Evolutionary conservation across 2,329 filamentous ascomycete species (phyloP).

Genomic region (Aspergillus calidoustus): DNA sequence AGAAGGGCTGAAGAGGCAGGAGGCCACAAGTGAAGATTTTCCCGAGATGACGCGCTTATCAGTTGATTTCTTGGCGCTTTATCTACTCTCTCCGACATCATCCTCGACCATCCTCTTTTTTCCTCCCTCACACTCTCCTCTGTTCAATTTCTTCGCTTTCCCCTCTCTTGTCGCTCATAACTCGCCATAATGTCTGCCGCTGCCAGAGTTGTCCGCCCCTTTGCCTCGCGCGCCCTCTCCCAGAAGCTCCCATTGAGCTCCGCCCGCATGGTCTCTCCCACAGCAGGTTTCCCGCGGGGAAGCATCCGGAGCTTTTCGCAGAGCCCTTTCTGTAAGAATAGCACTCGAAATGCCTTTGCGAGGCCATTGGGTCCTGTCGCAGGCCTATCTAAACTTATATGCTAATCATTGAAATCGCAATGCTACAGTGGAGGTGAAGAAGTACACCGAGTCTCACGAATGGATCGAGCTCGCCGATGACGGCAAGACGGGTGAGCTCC

Average conservation of each 20-base stretch:
- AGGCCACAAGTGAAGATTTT: constrained; percentile 26
- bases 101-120: constrained; percentile 15
- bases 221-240: constrained; percentile 42
- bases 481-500: constrained; percentile 69
- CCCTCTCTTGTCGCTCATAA: constrained; percentile 5
- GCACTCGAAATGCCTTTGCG: constrained; percentile 7
- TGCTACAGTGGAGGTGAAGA: constrained; percentile 60
- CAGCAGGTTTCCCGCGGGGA: constrained; percentile 48
- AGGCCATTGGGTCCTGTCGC: constrained; percentile 13
- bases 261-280: constrained; percentile 37
- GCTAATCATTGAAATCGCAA: constrained; percentile 30
- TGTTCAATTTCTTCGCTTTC: constrained; percentile 22
- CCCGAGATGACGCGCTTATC: constrained; percentile 29
- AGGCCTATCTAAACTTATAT: constrained; percentile 11
- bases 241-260: constrained; percentile 41
- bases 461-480: constrained; percentile 90
- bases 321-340: constrained; percentile 44
- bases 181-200: constrained; percentile 42
- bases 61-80: constrained; percentile 29
- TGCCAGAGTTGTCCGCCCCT: constrained; percentile 41
- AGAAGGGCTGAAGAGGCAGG: constrained; percentile 1
- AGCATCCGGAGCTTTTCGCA: constrained; percentile 46
- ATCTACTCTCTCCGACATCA: constrained; percentile 21
- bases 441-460: constrained; percentile 97
- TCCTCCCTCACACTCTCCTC: constrained; percentile 13